Evolutionary conservation across 2,329 filamentous ascomycete species (phyloP).

Genomic region (Diaporthe velutina): DNA sequence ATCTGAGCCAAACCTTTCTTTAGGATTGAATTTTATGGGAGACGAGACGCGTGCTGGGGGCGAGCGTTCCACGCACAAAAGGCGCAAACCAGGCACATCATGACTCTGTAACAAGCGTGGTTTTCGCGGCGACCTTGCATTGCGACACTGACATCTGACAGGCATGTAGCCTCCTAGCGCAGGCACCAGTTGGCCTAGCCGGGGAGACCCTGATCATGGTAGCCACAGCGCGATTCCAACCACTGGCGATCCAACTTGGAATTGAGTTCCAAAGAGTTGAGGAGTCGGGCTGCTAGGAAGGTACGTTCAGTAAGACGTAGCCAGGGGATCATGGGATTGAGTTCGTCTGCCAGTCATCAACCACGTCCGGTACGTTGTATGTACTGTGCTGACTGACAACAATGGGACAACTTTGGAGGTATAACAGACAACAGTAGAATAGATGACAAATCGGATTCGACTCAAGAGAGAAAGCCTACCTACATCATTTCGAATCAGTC

Average conservation of each 20-base stretch:
- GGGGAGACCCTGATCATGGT: neutral
- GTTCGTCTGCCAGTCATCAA: neutral
- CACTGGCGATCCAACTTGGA: constrained; percentile 25
- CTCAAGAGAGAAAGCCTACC: neutral
- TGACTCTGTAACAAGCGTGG: constrained; percentile 35
- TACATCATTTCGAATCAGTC: neutral
- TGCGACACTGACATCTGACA: constrained; percentile 23
- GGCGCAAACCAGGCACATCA: constrained; percentile 27
- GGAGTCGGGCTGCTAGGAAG: neutral
- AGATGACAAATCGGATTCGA: constrained; percentile 4
- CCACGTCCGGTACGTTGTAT: neutral
- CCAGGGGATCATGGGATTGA: neutral
- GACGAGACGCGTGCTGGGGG: constrained; percentile 13
- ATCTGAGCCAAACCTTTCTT: neutral
- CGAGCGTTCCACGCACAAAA: constrained; percentile 38
- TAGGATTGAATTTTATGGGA: constrained; percentile 15
- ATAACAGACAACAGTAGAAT: neutral
- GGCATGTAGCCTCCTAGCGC: constrained; percentile 24
- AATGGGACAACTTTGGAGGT: neutral
- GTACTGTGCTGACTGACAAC: neutral
- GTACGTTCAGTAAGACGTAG: neutral
- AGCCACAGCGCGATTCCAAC: constrained; percentile 4
- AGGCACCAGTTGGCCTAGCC: neutral
- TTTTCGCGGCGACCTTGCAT: constrained; percentile 34
- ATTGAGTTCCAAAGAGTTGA: constrained; percentile 10